Base-by-base conservation (phyloP, 139 green algal genomes). In the Coelastrella sp. region DNA sequence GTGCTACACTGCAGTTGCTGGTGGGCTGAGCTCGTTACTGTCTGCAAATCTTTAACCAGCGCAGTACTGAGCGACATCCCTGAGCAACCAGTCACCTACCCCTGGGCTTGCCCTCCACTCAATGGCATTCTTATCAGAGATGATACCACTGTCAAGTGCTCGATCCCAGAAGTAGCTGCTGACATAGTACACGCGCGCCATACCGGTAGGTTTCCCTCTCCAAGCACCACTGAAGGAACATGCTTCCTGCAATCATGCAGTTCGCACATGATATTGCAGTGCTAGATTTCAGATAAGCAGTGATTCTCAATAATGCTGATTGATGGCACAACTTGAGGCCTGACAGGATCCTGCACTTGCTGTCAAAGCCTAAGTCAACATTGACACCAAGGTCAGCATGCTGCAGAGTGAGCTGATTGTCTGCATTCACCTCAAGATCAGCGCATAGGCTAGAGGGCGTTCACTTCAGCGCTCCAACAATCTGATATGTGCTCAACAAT, bases 91-190 rank as follows among this genome's bases (percentile, higher is more conserved):
- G 21, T 27, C 17, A 76, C 77, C n/a, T 38, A 91, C 93, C 79
- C 89, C 78, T 11, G 85, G 79, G n/a, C 50, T 89, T 9, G 82
- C 85, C 8, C 66, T 69, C 82, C 85, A 94, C 32, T 82, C 75
- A 27, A 83, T 87, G 0, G 92, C 91, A 2, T 83, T 67, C 17
- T 64, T 43, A 53, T 91, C 80, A 6, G 30, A 35, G 17, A 94
- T 92, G 60, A 94, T 94, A 48, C 88, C 89, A 2, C 89, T 81
- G 34, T 93, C 92, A 0, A 86, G 0, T 0, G 91, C 92, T 17
- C 91, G 79, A 92, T 99, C 97, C 92, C 95, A 99, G 88, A 99
- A 98, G 91, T 99, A 99, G 34, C 94, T 98, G 50, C 93, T 97
- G 23, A 99, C 87, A 66, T 98, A 99, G 83, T 99, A 95, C 7